Base-by-base conservation (phyloP, 306 rosid species). In the Cajanus cajan region DNA sequence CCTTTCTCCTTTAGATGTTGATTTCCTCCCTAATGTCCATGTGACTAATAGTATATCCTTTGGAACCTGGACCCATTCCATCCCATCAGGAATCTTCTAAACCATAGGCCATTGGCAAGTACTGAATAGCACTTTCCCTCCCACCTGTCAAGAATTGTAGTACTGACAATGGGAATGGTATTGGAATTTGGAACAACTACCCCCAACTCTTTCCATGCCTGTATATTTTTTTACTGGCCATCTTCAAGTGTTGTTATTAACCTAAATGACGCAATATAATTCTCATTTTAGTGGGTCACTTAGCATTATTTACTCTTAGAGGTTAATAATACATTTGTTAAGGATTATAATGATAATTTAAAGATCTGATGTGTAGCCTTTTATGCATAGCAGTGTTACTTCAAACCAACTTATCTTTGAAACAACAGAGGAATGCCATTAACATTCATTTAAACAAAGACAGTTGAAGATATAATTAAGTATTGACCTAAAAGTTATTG, bases 11-110 rank as follows among this genome's bases (percentile, higher is more conserved):
- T 16, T 24, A 52, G 75, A 51, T 77, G 41, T 47, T 66, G 74
- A 77, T 14, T 58, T 73, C 68, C 68, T 8, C 78, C 14, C 68
- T 58, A 74, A 12, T 55, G 37, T 14, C 52, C 54, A 51, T 40
- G 11, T 16, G 40, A 15, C 39, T 19, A 24, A 58, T 13, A 11
- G 7, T 58, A 16, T 55, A 55, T 43, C 48, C 64, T 52, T 16
- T 21, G 21, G 54, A 51, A 10, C 50, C 65, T 34, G 50, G 36
- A 51, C 48, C 24, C 33, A 65, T 50, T 25, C 19, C 8, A 34
- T 34, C 63, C 76, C 34, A 34, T 51, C 15, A 21, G 34, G 15
- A 8, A 55, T 45, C 52, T 45, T 45, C n/a, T n/a, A 45, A 45
- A 48, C 21, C 21, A 19, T 25, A 37, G 52, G 54, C 54, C 68